Base-by-base conservation (phyloP, 1,284 basidiomycete species). In the Sutorius eximius region DNA sequence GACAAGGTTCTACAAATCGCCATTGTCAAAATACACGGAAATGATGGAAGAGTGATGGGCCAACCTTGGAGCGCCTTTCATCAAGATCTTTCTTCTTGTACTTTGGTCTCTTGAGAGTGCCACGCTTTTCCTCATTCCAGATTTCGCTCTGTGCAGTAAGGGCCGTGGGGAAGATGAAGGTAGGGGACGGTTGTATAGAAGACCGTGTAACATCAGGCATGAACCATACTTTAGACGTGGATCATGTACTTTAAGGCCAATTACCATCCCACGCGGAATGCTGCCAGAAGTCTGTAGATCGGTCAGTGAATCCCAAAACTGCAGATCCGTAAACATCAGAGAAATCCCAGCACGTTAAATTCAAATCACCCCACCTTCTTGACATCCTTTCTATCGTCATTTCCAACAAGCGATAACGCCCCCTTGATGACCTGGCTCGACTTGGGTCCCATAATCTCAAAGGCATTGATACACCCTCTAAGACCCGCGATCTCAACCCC, bases 71-170 rank as follows among this genome's bases (percentile, higher is more conserved):
- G 12, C 89, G 80, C 32, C 94, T 78, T n/a, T 81, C 75, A 60
- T 97, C 93, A 4, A 97, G 71, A 57, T 95, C 89, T 57, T 83
- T 84, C 73, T 96, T 96, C 67, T 83, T 88, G 73, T 81, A 94
- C 27, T 75, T 77, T 0, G 91, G 93, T 55, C 78, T 83, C 37
- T 76, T 73, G 3, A 92, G 68, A 8, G 64, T 63, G 27, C 76
- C 71, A 22, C 91, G 79, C 5, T 74, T 64, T 5, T 72, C 61
- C 18, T 81, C 78, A 40, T 90, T 80, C 93, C 93, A 96, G 7
- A 96, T 77, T 2, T 80, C 76, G 56, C 82, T 84, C 33, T 74
- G 72, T 1, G 93, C 89, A 1, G 91, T 74, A 0, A 68, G 67
- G 0, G 80, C 61, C 0, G 81, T 82, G 0, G 91, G 91, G 41